Evolutionary conservation across 1,284 basidiomycete species (phyloP).

Genomic region (Abortiporus biennis): DNA sequence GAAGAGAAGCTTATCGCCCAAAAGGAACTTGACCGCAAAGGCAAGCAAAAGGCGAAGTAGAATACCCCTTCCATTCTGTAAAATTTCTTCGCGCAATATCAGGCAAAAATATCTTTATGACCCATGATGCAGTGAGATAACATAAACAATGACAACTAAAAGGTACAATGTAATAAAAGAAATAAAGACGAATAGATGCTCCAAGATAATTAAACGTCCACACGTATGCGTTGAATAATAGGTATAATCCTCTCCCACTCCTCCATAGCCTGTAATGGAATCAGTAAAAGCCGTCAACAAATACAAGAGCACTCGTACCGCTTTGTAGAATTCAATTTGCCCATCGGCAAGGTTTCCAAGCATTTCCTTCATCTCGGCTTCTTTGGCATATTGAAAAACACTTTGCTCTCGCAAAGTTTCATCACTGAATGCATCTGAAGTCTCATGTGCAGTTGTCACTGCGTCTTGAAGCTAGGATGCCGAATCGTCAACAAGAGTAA

Average conservation of each 20-base stretch:
- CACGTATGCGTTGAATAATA: slow-evolving; percentile 80
- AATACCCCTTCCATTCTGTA: too few species aligned
- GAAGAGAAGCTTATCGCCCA: slow-evolving; percentile 47
- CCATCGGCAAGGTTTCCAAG: slow-evolving; percentile 86
- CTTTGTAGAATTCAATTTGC: slow-evolving; percentile 90
- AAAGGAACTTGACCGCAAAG: slow-evolving; percentile 25
- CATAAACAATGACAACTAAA: neutral
- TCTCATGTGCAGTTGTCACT: slow-evolving; percentile 91
- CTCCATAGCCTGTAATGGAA: slow-evolving; percentile 65
- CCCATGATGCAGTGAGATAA: too few species aligned
- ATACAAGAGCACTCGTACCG: slow-evolving; percentile 42
- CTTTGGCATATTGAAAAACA: slow-evolving; percentile 86
- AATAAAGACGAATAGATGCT: slow-evolving; percentile 11
- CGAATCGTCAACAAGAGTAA: neutral
- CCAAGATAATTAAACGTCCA: slow-evolving; percentile 65
- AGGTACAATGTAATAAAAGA: slow-evolving; percentile 14
- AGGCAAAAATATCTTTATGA: too few species aligned
- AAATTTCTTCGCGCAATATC: too few species aligned
- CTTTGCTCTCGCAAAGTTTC: slow-evolving; percentile 89
- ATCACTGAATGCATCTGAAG: slow-evolving; percentile 91
- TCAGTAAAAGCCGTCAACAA: slow-evolving; percentile 7
- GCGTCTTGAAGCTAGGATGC: slow-evolving; percentile 83
- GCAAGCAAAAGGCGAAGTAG: slow-evolving; percentile 22
- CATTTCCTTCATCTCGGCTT: slow-evolving; percentile 95
- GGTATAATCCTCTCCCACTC: slow-evolving; percentile 92